Conservation (phyloP, 2,329 filamentous ascomycete species). For the Aspergillus fructus region DNA sequence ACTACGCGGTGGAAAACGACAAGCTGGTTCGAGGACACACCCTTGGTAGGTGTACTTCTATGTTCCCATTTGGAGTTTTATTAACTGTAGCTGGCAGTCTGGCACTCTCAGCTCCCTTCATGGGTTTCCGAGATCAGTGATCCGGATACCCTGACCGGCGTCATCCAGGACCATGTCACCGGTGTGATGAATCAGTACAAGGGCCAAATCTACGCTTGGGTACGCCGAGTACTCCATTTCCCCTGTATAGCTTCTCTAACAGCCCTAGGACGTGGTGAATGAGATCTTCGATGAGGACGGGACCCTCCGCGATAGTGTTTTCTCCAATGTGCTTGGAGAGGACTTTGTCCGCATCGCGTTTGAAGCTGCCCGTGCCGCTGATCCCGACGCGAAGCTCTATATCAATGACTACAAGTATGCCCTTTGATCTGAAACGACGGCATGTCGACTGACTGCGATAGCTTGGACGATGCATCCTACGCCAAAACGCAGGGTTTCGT, state of each 20-base stretch:
- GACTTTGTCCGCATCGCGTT: conserved; percentile 49
- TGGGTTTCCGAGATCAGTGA: not conserved
- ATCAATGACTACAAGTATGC: conserved; percentile 30
- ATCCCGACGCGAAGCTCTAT: conserved; percentile 53
- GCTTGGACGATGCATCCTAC: no score
- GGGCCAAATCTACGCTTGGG: conserved; percentile 36
- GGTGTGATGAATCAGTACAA: conserved; percentile 38
- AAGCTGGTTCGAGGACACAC: no score
- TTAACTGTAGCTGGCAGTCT: not conserved
- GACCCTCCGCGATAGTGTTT: conserved; percentile 44
- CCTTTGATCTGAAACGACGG: no score
- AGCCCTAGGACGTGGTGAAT: not conserved
- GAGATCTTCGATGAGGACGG: conserved; percentile 47
- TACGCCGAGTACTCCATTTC: conserved; percentile 25
- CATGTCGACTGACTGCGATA: no score
- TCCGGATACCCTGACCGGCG: conserved; percentile 52
- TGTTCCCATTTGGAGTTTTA: no score
- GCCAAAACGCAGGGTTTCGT: no score
- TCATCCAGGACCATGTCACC: conserved; percentile 51
- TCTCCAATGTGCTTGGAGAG: conserved; percentile 44
- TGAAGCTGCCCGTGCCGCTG: conserved; percentile 53
- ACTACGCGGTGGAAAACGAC: no score
- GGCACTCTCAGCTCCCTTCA: not conserved
- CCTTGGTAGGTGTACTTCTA: no score
- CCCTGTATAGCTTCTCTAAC: not conserved